Evolutionary conservation across 805 yeast genomes (phyloP), one percentile per base, ranked within the genome.

Genomic region (Ogataea nakhonphanomensis): DNA sequence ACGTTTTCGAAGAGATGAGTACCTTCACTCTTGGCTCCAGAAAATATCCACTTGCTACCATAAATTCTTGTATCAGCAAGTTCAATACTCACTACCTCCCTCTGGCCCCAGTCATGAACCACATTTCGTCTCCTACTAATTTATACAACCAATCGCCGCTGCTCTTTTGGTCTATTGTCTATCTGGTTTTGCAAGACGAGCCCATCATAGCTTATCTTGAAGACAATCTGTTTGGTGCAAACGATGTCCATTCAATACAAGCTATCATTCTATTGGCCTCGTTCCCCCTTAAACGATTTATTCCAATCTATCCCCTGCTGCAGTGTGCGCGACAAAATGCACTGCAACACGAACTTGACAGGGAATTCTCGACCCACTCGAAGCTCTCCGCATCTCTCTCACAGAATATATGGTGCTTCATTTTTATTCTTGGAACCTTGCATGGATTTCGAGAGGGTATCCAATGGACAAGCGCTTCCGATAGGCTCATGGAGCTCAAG

Each of bases 121-220:
- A 38, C n/a, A 40, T 54, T 5, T 28, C 29, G n/a, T 51, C 58
- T 8, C 57, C 62, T 4, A 46, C 53, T 1, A 2, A 17, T 2
- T 32, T 61, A 17, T 53, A 43, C 34, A 21, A 29, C 17, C 37
- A 46, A 15, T 53, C 58, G 8, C 45, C 49, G n/a, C 36, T 59
- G 7, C 45, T 60, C n/a, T 62, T 61, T 45, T 62, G 66, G 66
- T 46, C 65, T 25, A 51, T 59, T 10, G 49, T 58, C 10, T 58
- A 43, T 30, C 40, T 57, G 3, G 44, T 53, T 5, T 33, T 54
- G 9, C 27, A 33, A 20, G 50, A 57, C 22, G 30, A 40, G 1
- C 25, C 34, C 2, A 49, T 59, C 13, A 51, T 39, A 32, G 13
- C 40, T 1, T 35, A 46, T 5, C 49, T 45, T 32, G 29, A 58